Evolutionary conservation across 352 stramenopile genomes (phyloP), one percentile per base, ranked within the genome.

Genomic region (Globisporangium abappressorium): DNA sequence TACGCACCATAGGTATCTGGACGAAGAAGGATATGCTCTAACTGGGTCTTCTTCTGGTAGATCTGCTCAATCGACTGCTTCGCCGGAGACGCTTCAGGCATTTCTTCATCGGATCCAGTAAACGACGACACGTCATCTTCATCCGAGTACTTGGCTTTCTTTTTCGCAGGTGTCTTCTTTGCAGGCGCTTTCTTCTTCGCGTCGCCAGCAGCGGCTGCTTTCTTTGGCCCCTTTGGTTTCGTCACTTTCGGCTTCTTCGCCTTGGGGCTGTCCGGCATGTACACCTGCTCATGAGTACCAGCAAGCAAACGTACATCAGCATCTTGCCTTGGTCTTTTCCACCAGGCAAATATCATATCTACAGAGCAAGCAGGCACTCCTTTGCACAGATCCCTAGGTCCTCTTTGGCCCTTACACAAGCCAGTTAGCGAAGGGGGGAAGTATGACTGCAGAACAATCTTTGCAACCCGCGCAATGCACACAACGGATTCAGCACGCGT

Each of bases 41-140:
- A 72, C 70, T 98, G 97, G 62, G 96, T 98, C 78, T 99, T 99
- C 80, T 99, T 99, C 80, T 98, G 95, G 77, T 99, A 99, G 56
- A 97, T 98, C 73, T 96, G 84, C 68, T 96, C 89, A 26, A 96
- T 90, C 63, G 83, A 87, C 68, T 87, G 84, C 65, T 89, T 90
- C 36, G 73, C 68, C 12, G 72, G 73, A 38, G 66, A 70, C 51
- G 68, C 64, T n/a, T 69, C 72, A 34, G 28, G 57, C 64, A 68
- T 64, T 3, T 65, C 62, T 7, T 79, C 76, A 61, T 78, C 79
- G 54, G 70, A 77, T 56, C 82, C 72, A 33, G 75, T 73, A 55
- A 74, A 78, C 56, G 67, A 77, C 60, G 72, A 77, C 38, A 64
- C 66, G 43, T 69, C 68, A 47, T 55, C 41, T 47, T 71, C 66